A percentile compares a stretch with the other conserved stretches of the same genome.
These are phyloP conservation scores for Kodamaea fukazawae DNA, from an alignment of 805 yeast genomes.

Conservation along the genomic window DNA sequence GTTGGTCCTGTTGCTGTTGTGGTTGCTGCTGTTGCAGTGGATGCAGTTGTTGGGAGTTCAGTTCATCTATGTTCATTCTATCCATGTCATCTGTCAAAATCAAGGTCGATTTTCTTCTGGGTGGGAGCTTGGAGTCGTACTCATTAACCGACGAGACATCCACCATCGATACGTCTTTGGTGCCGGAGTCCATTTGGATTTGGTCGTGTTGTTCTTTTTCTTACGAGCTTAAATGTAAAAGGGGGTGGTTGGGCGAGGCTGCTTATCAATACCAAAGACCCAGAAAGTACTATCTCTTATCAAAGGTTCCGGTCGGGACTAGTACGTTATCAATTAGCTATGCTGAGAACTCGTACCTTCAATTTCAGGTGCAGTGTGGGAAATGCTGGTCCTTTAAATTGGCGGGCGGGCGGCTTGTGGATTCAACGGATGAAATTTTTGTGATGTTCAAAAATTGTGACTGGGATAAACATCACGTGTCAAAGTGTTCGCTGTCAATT, in stretches of 20 bases:
- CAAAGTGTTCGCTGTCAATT: too few species aligned
- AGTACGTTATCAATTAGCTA: too few species aligned
- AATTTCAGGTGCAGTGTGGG: too few species aligned
- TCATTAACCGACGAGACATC: conserved; percentile 37
- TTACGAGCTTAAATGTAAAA: too few species aligned
- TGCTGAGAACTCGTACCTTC: too few species aligned
- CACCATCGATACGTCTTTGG: conserved; percentile 42
- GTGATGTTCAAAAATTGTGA: too few species aligned
- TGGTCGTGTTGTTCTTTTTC: neutral
- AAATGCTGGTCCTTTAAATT: too few species aligned
- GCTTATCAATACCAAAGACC: neutral
- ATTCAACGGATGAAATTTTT: too few species aligned
- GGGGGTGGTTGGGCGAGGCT: neutral
- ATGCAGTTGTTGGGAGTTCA: conserved; percentile 17
- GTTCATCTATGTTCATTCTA: conserved; percentile 42
- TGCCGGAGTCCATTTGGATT: conserved; percentile 4
- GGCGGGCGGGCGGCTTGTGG: too few species aligned
- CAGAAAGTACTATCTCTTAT: too few species aligned
- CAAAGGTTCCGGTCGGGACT: too few species aligned
- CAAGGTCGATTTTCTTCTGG: conserved; percentile 66
- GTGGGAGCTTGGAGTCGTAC: conserved; percentile 20
- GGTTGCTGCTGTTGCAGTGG: conserved; percentile 14
- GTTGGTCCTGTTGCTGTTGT: conserved; percentile 4
- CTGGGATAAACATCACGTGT: too few species aligned
- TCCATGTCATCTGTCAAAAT: conserved; percentile 68